Base-by-base conservation (phyloP, 495 filamentous ascomycete genomes). In the Hypoxylon intermedium region DNA sequence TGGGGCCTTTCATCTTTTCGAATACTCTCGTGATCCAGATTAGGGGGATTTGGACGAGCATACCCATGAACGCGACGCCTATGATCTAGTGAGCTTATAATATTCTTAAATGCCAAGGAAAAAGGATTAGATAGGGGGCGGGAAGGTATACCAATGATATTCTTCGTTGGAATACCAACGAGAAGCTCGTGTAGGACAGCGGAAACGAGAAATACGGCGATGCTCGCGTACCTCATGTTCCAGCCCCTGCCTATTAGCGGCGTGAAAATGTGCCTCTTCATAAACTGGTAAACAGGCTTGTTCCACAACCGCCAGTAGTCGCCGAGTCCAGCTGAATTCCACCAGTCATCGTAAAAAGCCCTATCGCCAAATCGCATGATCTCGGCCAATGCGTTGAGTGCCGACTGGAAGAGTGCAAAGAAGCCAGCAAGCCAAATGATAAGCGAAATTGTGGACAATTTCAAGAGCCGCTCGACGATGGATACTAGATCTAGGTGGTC, bases 271-370 rank as follows among this genome's bases (percentile, higher is more conserved):
- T 98, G 94, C 33, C 94, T 76, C 65, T 88, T 90, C 91, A 98
- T 97, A 74, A 95, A 98, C 42, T 90, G 83, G 69, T 95, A 95
- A 9, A 98, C 93, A 1, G 94, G 94, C 65, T 94, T 95, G 70
- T 98, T 98, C 94, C 94, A 98, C 0, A 88, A 89, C 18, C 91
- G 83, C 94, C 94, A 98, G 77, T 98, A 98, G 6, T 79, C 80
- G 2, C 93, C 91, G 2, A 98, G 75, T 57, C 87, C 89, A 12
- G 86, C 85, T 38, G 87, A 91, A 68, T 98, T 98, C 94, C 93
- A 98, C 94, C 94, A 98, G 54, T 94, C 91, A 1, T 89, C 87
- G 71, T 98, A 98, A 71, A 98, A 98, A 41, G 93, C 88, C 13
- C 94, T 84, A 73, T 98, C 94, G 6, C 86, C 94, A 62, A 98